Conservation (phyloP, 2,329 filamentous ascomycete genomes). For the Cladobotryum mycophilum region DNA sequence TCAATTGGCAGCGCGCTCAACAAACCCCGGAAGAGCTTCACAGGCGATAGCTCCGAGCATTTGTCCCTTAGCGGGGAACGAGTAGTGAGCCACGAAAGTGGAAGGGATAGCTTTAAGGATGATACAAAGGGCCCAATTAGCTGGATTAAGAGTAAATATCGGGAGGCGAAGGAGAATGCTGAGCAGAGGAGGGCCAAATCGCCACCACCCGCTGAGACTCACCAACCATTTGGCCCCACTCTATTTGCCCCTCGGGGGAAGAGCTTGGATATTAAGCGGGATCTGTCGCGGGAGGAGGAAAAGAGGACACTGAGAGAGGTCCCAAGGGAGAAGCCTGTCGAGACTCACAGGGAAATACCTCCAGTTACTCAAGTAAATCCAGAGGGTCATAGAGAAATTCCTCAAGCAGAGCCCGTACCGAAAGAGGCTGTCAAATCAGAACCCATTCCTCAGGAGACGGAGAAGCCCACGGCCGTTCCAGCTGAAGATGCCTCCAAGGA, state of each 20-base stretch:
- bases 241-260: slow-evolving; percentile 36
- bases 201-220: slow-evolving; percentile 37
- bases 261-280: slow-evolving; percentile 43
- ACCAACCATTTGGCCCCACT: slow-evolving; percentile 19
- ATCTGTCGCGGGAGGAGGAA: slow-evolving; percentile 17
- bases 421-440: slow-evolving; percentile 2
- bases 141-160: slow-evolving; percentile 56
- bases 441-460: slow-evolving; percentile 7
- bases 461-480: neutral
- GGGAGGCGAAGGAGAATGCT: slow-evolving; percentile 51
- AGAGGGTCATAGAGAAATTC: slow-evolving; percentile 1
- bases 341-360: neutral
- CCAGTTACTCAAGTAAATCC: no score
- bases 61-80: slow-evolving; percentile 33
- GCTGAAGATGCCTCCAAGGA: neutral
- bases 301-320: neutral
- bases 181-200: slow-evolving; percentile 53
- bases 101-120: slow-evolving; percentile 36
- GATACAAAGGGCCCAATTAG: slow-evolving; percentile 47
- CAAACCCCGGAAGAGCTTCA: slow-evolving; percentile 43
- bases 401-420: neutral
- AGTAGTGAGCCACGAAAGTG: slow-evolving; percentile 32
- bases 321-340: neutral
- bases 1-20: slow-evolving; percentile 59
- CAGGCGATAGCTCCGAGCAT: slow-evolving; percentile 45